Base-by-base conservation (phyloP, 768 basidiomycete genomes). In the Tricholoma sp. region DNA sequence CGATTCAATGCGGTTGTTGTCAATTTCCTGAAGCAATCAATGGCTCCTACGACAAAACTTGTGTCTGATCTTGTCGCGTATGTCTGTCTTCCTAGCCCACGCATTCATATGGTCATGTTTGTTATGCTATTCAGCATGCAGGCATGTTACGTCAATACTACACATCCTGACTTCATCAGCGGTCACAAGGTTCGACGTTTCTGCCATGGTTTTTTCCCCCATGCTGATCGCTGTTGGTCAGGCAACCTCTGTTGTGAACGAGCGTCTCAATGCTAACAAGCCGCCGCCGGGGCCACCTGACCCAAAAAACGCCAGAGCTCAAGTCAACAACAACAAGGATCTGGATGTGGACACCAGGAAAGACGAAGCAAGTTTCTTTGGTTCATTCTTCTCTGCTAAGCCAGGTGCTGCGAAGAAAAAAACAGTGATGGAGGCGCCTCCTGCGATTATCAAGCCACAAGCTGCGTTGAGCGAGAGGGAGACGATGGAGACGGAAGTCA, bases 131-230 rank as follows among this genome's bases (percentile, higher is more conserved):
- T 39, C 57, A 94, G 90, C 34, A 98, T 98, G 94, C 96, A 98
- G 77, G 94, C 95, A 35, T 96, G 94, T 71, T 99, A 98, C 69
- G 89, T 99, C 66, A 99, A 99, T 76, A 98, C 97, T 12, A 98
- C 96, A 1, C 97, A 99, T 69, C 97, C 97, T 1, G 97, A 99
- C 74, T 98, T 99, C 76, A 83, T 99, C 68, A 91, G 86, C 60
- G 97, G 97, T 21, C 96, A 99, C 76, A 94, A 89, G 75, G 89
- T 80, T 55, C 37, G 66, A 65, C 19, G 14, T 5, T 31, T n/a
- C 18, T 8, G 4, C 7, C 7, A 18, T 3, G 41, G 8, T 35
- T 37, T 32, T 37, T 49, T n/a, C n/a, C n/a, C n/a, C 59, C 56
- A 41, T 43, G 52, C 35, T 59, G 1, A 54, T 18, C 46, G 35